Evolutionary conservation across 768 basidiomycete genomes (phyloP), one percentile per base, ranked within the genome.

Genomic region (Termitomyces sp.): DNA sequence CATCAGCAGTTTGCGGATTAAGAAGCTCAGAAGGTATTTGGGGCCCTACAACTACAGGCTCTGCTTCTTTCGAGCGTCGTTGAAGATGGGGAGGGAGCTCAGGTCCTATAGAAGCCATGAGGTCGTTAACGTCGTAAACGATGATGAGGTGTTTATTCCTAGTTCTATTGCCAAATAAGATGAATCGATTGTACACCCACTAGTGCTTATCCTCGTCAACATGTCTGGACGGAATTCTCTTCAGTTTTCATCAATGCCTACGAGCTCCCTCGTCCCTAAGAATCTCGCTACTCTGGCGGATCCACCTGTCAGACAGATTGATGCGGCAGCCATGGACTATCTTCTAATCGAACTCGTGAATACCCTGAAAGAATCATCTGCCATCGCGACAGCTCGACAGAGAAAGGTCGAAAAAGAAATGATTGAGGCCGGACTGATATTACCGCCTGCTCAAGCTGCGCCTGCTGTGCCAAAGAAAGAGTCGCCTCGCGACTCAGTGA

Each of bases 261-360:
- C 69, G 6, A 67, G 57, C 58, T 63, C 72, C 0, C 60, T 69
- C 24, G 66, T 70, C 34, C 60, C 67, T 1, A 54, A 65, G 16
- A 69, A 64, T 33, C 75, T 89, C 4, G 73, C 81, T n/a, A 68
- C 77, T 2, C 76, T 91, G 16, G 82, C 88, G 1, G 88, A 91
- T 59, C 85, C 87, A 1, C 84, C 87, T 27, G 68, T 69, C 11
- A 78, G 79, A 31, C 76, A 83, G 44, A 78, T 91, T 57, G 89
- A 92, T 66, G 83, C 75, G 50, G 81, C 85, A 8, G 85, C 77
- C 3, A 86, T 91, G 83, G 91, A 93, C 66, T 95, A 94, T 73
- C 86, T 98, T 67, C 75, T 94, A 58, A 92, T 94, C 58, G 88
- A 91, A 69, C 78, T 88, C 55, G 87, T 93, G 60, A 79, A 84